These are phyloP conservation scores for Boletellus emodensis DNA, from an alignment of 768 basidiomycete genomes.

Conservation along the genomic window DNA sequence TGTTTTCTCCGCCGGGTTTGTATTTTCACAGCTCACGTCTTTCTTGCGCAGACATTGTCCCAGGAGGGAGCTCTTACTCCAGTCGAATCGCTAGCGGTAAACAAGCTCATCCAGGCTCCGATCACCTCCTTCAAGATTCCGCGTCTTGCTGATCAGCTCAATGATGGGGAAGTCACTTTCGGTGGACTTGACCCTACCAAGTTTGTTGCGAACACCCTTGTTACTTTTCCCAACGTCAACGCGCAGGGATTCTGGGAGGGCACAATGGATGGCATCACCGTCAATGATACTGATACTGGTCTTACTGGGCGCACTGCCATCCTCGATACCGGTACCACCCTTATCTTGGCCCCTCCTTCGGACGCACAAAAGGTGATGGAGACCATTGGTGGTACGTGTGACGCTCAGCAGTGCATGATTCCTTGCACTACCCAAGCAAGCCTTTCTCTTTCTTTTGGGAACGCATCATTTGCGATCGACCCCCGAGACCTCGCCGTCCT, in stretches of 20 bases:
- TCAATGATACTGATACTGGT: slow-evolving; percentile 51
- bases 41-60: slow-evolving; percentile 48
- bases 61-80: slow-evolving; percentile 63
- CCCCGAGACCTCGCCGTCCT: slow-evolving; percentile 61
- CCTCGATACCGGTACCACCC: slow-evolving; percentile 48
- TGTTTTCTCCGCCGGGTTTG: slow-evolving; percentile 23
- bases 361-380: slow-evolving; percentile 57
- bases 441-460: slow-evolving; percentile 58
- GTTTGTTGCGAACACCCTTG: slow-evolving; percentile 56
- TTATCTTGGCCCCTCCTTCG: slow-evolving; percentile 37
- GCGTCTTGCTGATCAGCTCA: slow-evolving; percentile 58
- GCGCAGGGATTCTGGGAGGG: slow-evolving; percentile 78
- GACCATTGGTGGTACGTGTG: slow-evolving; percentile 53
- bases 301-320: slow-evolving; percentile 68
- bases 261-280: slow-evolving; percentile 51
- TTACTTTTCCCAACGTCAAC: slow-evolving; percentile 62
- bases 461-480: slow-evolving; percentile 56
- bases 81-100: slow-evolving; percentile 61
- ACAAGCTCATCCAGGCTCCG: slow-evolving; percentile 53
- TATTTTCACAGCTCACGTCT: not conserved
- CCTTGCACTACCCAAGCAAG: slow-evolving; percentile 58
- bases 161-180: slow-evolving; percentile 79
- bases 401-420: slow-evolving; percentile 52
- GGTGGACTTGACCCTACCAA: slow-evolving; percentile 71
- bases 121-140: slow-evolving; percentile 81